These are phyloP conservation scores for Amphibolis antarctica DNA, from an alignment of 106 monocot species.

Conservation along the genomic window DNA sequence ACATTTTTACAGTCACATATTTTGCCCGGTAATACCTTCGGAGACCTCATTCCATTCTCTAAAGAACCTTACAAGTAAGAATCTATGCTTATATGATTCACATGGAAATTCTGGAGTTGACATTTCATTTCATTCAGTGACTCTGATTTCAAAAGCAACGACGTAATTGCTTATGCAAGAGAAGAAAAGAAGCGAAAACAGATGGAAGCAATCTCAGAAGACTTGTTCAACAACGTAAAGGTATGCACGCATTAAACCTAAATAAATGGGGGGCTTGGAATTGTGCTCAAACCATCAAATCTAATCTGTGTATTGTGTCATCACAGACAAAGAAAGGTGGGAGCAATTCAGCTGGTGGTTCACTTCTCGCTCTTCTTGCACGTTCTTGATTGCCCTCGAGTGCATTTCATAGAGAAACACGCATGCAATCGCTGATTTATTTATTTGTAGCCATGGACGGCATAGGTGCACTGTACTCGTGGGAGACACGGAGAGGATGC, in stretches of 20 bases:
- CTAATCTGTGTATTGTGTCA: background rate
- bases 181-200: conserved; percentile 81
- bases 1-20: conserved; percentile 30
- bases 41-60: conserved; percentile 68
- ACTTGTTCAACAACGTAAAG: conserved; percentile 86
- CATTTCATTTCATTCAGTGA: conserved; percentile 33
- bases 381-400: conserved; percentile 15
- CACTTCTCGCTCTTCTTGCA: conserved; percentile 36
- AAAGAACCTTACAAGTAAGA: conserved; percentile 84
- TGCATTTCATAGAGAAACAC: too few species aligned
- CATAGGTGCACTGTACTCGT: too few species aligned
- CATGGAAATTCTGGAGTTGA: background rate
- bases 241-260: conserved; percentile 9
- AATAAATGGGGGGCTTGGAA: background rate
- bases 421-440: too few species aligned
- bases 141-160: conserved; percentile 33
- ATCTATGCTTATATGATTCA: background rate
- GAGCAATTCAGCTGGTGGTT: conserved; percentile 12
- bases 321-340: conserved; percentile 43
- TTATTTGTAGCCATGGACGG: too few species aligned
- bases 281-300: background rate
- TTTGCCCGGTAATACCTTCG: conserved; percentile 61
- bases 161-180: conserved; percentile 33
- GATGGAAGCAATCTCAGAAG: conserved; percentile 84
- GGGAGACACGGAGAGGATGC: too few species aligned